Evolutionary conservation across 345 rosid species (phyloP), one percentile per base, ranked within the genome.

Genomic region (Geranium rotundifolium): DNA sequence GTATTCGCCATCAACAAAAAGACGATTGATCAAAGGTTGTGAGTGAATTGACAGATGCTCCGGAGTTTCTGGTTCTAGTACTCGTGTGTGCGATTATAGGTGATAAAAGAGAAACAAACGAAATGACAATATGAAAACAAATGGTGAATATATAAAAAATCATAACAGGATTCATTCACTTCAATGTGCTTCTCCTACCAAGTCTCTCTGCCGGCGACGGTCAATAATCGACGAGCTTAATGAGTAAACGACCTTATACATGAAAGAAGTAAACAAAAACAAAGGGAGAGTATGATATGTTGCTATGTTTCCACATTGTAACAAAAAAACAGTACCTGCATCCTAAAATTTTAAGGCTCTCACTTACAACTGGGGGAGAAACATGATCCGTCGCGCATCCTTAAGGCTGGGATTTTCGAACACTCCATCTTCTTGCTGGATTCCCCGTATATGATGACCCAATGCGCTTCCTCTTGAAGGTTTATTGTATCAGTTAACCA

Each of bases 311-410:
- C 63, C 78, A 73, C 52, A 46, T 46, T 56, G 65, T 64, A 71
- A 69, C 27, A 23, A 65, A 64, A 60, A 61, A 77, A 76, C 79
- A 80, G 71, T 81, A 76, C 73, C 84, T 79, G 75, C 67, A 70
- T 72, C 72, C 83, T 79, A 76, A 23, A 23, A 70, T 73, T 70
- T 61, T 74, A 75, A 66, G 74, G 75, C 66, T 79, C 75, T 71
- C 81, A 71, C 76, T 79, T 75, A 72, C 79, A 79, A 71, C 81
- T 60, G 75, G 77, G 52, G 16, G 12, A 23, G 27, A 23, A 23
- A 23, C 27, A 23, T 23, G 27, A 23, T 23, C 27, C 27, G 27
- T 23, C 2, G 27, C 27, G 27, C 27, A 23, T 23, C 27, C 27
- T 23, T 2, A 23, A 23, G 27, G 27, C 27, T 23, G 27, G 27